Conservation (phyloP, 2,329 filamentous ascomycete species). For the Colletotrichum simmondsii region DNA sequence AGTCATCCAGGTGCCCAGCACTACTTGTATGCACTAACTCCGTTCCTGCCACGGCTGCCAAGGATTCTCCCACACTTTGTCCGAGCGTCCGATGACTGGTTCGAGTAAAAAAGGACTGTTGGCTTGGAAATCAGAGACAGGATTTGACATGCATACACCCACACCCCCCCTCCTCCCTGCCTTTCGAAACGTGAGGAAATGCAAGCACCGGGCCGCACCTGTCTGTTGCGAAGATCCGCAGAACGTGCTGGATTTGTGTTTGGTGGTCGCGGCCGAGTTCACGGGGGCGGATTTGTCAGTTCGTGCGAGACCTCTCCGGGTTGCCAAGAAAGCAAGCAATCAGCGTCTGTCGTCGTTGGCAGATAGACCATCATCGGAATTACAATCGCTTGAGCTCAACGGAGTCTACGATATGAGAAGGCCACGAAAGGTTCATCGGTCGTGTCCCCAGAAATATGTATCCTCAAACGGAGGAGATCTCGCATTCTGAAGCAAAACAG, state of each 20-base stretch:
- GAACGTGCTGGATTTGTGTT: background rate
- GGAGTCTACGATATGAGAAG: background rate
- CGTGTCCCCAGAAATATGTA: background rate
- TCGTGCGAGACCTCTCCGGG: background rate
- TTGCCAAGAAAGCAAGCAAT: too few species aligned
- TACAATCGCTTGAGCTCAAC: background rate
- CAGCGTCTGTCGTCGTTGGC: too few species aligned
- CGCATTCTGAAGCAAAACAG: background rate
- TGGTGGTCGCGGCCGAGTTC: background rate
- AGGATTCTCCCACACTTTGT: conserved; percentile 10
- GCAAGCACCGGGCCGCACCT: conserved; percentile 15
- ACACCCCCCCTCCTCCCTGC: background rate
- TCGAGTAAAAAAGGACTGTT: too few species aligned
- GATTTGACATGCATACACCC: background rate
- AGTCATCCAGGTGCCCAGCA: background rate
- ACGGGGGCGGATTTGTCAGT: background rate
- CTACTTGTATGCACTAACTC: too few species aligned
- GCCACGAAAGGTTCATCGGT: background rate
- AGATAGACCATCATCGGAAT: background rate
- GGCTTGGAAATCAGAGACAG: conserved; percentile 8
- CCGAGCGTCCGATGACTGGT: background rate
- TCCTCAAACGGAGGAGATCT: background rate
- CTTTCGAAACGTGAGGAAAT: background rate
- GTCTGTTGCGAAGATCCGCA: background rate
- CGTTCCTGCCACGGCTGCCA: background rate